Percentiles rank a stretch among this genome's conserved stretches.
phyloP scores from a whole-genome alignment of 495 filamentous ascomycete species.

The Parachaetomium inaequale region DNA sequence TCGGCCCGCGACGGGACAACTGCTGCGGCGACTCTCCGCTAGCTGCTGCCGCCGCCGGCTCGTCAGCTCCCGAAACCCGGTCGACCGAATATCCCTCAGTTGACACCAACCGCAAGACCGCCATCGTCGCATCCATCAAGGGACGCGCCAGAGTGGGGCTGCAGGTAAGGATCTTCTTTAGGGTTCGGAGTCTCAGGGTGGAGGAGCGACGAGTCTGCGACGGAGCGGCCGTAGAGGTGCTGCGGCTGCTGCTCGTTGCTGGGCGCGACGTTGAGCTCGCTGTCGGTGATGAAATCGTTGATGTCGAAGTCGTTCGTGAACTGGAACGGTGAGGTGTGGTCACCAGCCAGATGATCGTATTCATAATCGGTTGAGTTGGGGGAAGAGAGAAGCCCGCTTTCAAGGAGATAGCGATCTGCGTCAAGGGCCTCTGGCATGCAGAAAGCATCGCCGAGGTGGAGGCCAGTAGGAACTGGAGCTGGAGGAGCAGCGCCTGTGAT shows the following conservation, averaged over 20 bases:
- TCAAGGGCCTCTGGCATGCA: constrained; percentile 50
- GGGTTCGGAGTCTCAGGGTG: constrained; percentile 49
- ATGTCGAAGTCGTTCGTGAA: constrained; percentile 49
- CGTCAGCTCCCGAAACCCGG: constrained; percentile 40
- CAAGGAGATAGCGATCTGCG: constrained; percentile 70
- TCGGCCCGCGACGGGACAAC: constrained; percentile 35
- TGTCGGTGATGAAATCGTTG: constrained; percentile 50
- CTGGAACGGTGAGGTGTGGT: constrained; percentile 57
- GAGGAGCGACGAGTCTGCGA: constrained; percentile 42
- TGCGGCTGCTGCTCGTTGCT: constrained; percentile 31
- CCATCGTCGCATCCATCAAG: constrained; percentile 85
- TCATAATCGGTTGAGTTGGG: constrained; percentile 62
- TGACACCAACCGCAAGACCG: constrained; percentile 67
- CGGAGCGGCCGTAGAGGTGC: constrained; percentile 39
- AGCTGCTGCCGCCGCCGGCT: constrained; percentile 33
- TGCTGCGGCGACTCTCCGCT: constrained; percentile 33
- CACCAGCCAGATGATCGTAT: constrained; percentile 82
- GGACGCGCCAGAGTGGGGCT: constrained; percentile 90
- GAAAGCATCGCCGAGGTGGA: constrained; percentile 68
- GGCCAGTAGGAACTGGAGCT: constrained; percentile 59
- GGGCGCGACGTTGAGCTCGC: constrained; percentile 40
- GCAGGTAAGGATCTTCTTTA: constrained; percentile 64
- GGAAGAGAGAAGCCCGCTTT: constrained; percentile 71
- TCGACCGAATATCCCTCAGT: constrained; percentile 46
- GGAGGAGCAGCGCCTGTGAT: constrained; percentile 52